These are phyloP conservation scores for Porpolomopsis calyptriformis DNA, from an alignment of 768 basidiomycete genomes.

Conservation along the genomic window DNA sequence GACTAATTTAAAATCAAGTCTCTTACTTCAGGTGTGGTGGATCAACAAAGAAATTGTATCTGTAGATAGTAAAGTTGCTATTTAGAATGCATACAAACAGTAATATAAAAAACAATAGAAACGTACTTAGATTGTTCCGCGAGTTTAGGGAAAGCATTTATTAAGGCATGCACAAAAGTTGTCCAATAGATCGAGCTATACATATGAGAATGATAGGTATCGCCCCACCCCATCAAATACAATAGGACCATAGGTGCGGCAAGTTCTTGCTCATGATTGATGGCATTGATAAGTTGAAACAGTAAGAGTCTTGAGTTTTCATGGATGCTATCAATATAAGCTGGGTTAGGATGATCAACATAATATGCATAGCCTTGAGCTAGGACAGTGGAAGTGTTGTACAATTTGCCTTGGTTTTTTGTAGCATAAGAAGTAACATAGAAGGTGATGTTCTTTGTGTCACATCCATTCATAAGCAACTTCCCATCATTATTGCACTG, in stretches of 20 bases:
- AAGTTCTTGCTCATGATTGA: conserved; percentile 30
- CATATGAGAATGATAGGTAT: conserved; percentile 25
- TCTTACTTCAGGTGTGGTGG: too few species aligned
- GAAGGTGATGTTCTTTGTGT: conserved; percentile 23
- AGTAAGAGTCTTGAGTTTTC: conserved; percentile 22
- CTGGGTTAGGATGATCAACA: not conserved
- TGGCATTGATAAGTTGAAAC: conserved; percentile 19
- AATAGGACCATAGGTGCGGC: conserved; percentile 28
- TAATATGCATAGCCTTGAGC: conserved; percentile 24
- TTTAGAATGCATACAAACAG: too few species aligned
- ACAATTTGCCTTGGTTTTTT: conserved; percentile 23
- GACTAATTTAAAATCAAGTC: too few species aligned
- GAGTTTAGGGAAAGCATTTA: too few species aligned
- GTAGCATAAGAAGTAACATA: conserved; percentile 26
- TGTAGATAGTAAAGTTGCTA: too few species aligned
- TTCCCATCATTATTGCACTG: conserved; percentile 35
- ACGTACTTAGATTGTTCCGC: too few species aligned
- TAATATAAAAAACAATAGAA: too few species aligned
- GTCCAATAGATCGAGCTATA: conserved; percentile 28
- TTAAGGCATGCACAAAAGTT: conserved; percentile 14
- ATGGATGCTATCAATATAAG: conserved; percentile 13
- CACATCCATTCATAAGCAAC: conserved; percentile 24
- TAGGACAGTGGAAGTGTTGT: conserved; percentile 28
- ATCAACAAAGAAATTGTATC: too few species aligned
- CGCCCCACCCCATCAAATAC: conserved; percentile 37